A percentile compares a stretch with the other conserved stretches of the same genome.
These are phyloP conservation scores for Umbelopsis sp. DNA, from an alignment of 192 early-diverging fungal species.

Conservation along the genomic window DNA sequence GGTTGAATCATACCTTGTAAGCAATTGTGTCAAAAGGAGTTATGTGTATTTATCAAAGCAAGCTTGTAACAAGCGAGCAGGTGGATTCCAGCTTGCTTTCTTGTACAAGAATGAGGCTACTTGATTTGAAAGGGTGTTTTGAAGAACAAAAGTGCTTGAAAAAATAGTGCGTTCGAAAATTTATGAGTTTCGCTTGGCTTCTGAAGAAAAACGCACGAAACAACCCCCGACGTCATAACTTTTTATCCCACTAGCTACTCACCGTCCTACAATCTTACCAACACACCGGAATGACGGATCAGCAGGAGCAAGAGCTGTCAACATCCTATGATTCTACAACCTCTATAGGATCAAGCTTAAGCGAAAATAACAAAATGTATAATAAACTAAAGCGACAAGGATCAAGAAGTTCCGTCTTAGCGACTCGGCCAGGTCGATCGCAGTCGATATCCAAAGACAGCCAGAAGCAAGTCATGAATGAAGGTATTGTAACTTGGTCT, in stretches of 20 bases:
- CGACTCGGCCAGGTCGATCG: background rate
- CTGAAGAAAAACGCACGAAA: background rate
- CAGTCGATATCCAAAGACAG: background rate
- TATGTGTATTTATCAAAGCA: background rate
- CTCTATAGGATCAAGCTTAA: slow-evolving; percentile 26
- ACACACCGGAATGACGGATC: background rate
- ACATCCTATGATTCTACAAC: slow-evolving; percentile 26
- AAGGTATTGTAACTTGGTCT: slow-evolving; percentile 4
- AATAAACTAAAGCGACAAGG: slow-evolving; percentile 38
- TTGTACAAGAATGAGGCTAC: background rate
- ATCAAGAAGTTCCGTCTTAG: slow-evolving; percentile 33
- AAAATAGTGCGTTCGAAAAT: background rate
- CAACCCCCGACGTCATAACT: slow-evolving; percentile 1
- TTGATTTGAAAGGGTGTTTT: no score
- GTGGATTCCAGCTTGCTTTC: slow-evolving; percentile 11
- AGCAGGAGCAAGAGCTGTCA: background rate
- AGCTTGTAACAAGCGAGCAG: slow-evolving; percentile 18
- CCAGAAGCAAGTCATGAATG: background rate
- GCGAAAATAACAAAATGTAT: slow-evolving; percentile 26
- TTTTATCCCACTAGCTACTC: no score
- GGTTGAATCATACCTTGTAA: no score
- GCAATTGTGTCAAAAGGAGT: no score
- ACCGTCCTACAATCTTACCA: background rate
- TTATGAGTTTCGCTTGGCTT: background rate
- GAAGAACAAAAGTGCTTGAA: no score